Evolutionary conservation across 768 basidiomycete species (phyloP).

Genomic region (Lentinula sp.): DNA sequence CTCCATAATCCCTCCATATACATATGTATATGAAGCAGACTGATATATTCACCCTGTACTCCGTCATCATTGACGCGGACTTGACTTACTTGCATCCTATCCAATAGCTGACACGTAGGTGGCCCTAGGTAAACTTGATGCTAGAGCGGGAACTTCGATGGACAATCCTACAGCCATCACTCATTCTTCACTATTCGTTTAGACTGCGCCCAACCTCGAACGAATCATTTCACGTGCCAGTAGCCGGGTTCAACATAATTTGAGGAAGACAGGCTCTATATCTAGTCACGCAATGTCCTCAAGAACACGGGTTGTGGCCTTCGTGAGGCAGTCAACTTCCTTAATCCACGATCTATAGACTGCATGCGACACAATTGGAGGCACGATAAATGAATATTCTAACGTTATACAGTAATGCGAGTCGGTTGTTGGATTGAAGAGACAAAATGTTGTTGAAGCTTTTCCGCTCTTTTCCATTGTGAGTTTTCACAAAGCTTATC

Average conservation of each 20-base stretch:
- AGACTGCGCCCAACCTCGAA: not conserved
- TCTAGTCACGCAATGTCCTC: not conserved
- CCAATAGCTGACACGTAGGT: not conserved
- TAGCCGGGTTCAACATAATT: not conserved
- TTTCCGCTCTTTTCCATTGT: not conserved
- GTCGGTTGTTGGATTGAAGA: not conserved
- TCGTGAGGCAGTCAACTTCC: not conserved
- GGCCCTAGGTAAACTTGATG: not conserved
- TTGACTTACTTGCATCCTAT: too few species aligned
- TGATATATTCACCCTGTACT: too few species aligned
- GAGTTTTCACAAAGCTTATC: not conserved
- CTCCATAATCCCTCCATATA: too few species aligned
- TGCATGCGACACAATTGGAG: not conserved
- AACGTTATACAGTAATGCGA: not conserved
- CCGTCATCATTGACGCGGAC: too few species aligned
- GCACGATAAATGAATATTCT: not conserved
- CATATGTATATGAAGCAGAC: too few species aligned
- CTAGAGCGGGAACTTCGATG: not conserved
- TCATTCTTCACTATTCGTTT: not conserved
- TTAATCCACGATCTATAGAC: not conserved
- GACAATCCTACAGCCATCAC: not conserved
- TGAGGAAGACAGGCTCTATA: not conserved
- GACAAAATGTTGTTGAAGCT: not conserved
- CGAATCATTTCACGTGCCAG: not conserved
- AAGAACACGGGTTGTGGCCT: not conserved